These are phyloP conservation scores for Fusarium buharicum DNA, from an alignment of 2,329 filamentous ascomycete species.

Conservation along the genomic window DNA sequence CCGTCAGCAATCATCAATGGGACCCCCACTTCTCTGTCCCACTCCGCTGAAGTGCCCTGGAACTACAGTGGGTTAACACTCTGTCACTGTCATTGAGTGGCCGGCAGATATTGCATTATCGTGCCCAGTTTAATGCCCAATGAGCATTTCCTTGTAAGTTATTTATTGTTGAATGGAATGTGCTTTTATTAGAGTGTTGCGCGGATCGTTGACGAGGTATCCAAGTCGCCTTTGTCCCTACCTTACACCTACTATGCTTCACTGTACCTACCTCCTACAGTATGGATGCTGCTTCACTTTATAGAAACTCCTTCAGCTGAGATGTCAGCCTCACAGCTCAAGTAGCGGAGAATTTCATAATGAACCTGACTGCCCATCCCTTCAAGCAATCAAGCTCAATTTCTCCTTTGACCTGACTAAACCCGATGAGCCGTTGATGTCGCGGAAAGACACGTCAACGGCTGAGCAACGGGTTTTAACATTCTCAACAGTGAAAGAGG, in stretches of 20 bases:
- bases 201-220: too few species aligned
- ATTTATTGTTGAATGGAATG: slow-evolving; percentile 12
- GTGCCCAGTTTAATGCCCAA: slow-evolving; percentile 10
- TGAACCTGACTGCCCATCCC: background rate
- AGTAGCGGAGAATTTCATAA: too few species aligned
- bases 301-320: background rate
- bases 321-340: background rate
- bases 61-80: slow-evolving; percentile 16
- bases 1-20: background rate
- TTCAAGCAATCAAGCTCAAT: background rate
- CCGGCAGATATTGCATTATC: slow-evolving; percentile 8
- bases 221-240: too few species aligned
- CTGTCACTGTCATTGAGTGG: background rate
- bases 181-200: slow-evolving; percentile 4
- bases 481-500: slow-evolving; percentile 20
- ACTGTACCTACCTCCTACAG: background rate
- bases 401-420: slow-evolving; percentile 9
- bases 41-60: slow-evolving; percentile 15
- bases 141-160: background rate
- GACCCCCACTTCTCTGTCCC: background rate
- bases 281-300: too few species aligned
- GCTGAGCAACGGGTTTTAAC: slow-evolving; percentile 11
- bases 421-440: background rate
- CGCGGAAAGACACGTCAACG: slow-evolving; percentile 30
- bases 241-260: too few species aligned